Evolutionary conservation across 2,329 filamentous ascomycete species (phyloP).

Genomic region (Apiospora aurea): DNA sequence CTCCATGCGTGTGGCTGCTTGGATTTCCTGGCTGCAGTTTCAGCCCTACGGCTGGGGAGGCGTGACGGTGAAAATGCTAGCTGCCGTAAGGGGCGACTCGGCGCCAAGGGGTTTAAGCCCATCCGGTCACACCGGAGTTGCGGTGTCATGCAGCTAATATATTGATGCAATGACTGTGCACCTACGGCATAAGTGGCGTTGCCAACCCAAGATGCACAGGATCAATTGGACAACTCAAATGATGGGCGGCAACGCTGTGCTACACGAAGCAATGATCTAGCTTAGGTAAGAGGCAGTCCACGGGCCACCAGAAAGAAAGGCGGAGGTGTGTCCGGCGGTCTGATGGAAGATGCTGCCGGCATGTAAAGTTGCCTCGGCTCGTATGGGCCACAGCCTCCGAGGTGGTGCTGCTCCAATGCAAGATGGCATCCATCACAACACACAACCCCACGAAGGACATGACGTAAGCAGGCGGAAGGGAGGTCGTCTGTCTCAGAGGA

Average conservation of each 20-base stretch:
- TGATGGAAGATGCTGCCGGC: neutral
- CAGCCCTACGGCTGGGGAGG: neutral
- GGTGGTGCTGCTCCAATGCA: neutral
- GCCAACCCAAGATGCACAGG: neutral
- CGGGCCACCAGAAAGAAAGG: neutral
- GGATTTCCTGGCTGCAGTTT: neutral
- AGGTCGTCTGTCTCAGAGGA: neutral
- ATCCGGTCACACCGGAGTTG: neutral
- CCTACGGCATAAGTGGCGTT: neutral
- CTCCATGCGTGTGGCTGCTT: neutral
- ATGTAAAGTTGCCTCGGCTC: neutral
- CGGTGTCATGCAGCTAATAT: neutral
- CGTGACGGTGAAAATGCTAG: neutral
- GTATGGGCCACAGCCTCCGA: neutral
- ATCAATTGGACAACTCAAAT: neutral
- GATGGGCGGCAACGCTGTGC: neutral
- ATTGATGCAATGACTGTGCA: neutral
- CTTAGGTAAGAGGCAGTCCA: neutral
- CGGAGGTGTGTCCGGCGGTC: neutral
- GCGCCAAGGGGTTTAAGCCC: neutral
- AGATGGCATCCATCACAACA: neutral
- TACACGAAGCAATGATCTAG: neutral
- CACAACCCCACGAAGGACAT: neutral
- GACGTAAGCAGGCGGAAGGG: neutral
- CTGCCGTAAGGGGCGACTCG: neutral